phyloP scores from a whole-genome alignment of 2,329 filamentous ascomycete genomes.

The Niveomyces coronatus region DNA sequence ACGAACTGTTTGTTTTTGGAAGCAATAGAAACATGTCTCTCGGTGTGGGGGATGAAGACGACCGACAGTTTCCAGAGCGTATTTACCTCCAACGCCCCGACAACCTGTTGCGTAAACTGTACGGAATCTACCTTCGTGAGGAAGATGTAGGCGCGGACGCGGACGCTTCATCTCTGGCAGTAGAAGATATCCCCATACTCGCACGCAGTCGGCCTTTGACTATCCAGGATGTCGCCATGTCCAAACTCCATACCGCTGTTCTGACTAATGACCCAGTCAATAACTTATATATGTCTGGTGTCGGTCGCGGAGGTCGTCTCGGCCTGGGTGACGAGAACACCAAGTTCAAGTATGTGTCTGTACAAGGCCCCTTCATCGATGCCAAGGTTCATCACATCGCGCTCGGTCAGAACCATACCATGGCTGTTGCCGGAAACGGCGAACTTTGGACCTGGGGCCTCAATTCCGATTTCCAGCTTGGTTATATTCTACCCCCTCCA shows the following conservation, averaged over 20 bases:
- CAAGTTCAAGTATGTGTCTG: constrained; percentile 72
- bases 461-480: constrained; percentile 76
- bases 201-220: constrained; percentile 62
- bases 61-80: constrained; percentile 86
- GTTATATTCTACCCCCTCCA: constrained; percentile 64
- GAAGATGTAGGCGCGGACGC: constrained; percentile 26
- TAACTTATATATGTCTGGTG: constrained; percentile 87
- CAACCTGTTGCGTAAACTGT: constrained; percentile 63
- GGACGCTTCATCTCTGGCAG: constrained; percentile 18
- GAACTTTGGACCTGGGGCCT: constrained; percentile 92
- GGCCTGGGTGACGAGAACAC: constrained; percentile 86
- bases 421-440: constrained; percentile 78
- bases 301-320: constrained; percentile 80
- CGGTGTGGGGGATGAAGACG: constrained; percentile 90
- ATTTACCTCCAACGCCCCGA: constrained; percentile 67
- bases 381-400: constrained; percentile 70
- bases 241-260: constrained; percentile 84
- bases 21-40: constrained; percentile 93
- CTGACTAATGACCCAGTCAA: constrained; percentile 78
- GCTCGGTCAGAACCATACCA: constrained; percentile 81
- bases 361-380: constrained; percentile 65
- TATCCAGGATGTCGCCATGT: constrained; percentile 75
- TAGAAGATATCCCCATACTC: constrained; percentile 56
- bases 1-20: constrained; percentile 88
- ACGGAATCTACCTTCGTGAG: constrained; percentile 53